These are phyloP conservation scores for Amanita muscaria DNA, from an alignment of 768 basidiomycete genomes.

Conservation along the genomic window DNA sequence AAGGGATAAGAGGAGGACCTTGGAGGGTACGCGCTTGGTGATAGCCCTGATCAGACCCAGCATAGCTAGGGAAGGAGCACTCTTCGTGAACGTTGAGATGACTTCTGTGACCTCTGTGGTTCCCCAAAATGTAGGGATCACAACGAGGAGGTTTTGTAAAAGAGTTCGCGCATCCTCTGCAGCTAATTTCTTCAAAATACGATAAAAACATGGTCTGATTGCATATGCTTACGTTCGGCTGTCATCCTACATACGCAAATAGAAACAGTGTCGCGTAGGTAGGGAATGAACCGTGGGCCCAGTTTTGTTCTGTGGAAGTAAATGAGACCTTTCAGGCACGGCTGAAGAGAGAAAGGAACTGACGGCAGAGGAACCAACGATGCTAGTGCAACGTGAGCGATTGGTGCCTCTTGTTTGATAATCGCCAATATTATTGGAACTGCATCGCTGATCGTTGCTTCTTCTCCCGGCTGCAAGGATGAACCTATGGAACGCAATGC, in stretches of 20 bases:
- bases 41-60: constrained; percentile 49
- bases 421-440: constrained; percentile 51
- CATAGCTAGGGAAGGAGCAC: constrained; percentile 25
- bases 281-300: constrained; percentile 83
- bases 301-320: constrained; percentile 51
- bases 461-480: constrained; percentile 59
- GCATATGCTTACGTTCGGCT: constrained; percentile 14
- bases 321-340: constrained; percentile 7
- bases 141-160: constrained; percentile 59
- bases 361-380: constrained; percentile 58
- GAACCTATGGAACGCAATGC: constrained; percentile 53
- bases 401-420: constrained; percentile 30
- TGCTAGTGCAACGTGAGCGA: constrained; percentile 34
- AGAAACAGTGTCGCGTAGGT: constrained; percentile 63
- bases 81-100: constrained; percentile 46
- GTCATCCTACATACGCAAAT: constrained; percentile 43
- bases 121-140: constrained; percentile 82
- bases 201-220: constrained; percentile 1
- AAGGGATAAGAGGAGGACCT: constrained; percentile 59
- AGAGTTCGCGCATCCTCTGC: constrained; percentile 33
- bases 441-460: constrained; percentile 46
- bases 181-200: constrained; percentile 19
- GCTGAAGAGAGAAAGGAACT: constrained; percentile 16
- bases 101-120: constrained; percentile 47
- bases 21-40: constrained; percentile 62